A percentile compares a stretch with the other conserved stretches of the same genome.
Conservation (phyloP, 371 early-diverging fungal species). For the Gilbertella persicaria region DNA sequence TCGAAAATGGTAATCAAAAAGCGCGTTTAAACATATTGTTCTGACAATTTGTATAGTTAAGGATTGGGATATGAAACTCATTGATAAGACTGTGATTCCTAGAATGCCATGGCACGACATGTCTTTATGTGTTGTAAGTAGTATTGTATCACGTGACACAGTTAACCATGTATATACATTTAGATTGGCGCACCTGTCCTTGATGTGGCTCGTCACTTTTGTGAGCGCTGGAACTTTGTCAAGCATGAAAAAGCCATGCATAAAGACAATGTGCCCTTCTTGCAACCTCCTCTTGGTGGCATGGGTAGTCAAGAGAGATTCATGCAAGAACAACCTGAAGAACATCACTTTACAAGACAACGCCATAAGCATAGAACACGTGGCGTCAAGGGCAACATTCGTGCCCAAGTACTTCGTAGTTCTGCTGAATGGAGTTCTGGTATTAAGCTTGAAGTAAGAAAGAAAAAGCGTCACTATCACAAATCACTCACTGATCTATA, state of each 20-base stretch:
- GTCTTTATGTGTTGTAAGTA: slow-evolving; percentile 66
- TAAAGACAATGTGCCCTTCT: slow-evolving; percentile 37
- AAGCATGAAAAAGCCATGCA: slow-evolving; percentile 56
- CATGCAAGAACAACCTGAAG: slow-evolving; percentile 21
- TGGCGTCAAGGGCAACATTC: slow-evolving; percentile 51
- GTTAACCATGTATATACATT: slow-evolving; percentile 1
- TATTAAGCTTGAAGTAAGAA: slow-evolving; percentile 51
- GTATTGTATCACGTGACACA: slow-evolving; percentile 3
- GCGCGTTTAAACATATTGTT: neutral
- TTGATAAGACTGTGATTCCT: slow-evolving; percentile 67
- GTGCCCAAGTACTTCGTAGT: slow-evolving; percentile 72
- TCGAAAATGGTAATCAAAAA: slow-evolving; percentile 63
- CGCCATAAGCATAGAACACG: slow-evolving; percentile 40
- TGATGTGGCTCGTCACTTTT: slow-evolving; percentile 89
- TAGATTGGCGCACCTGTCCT: slow-evolving; percentile 75
- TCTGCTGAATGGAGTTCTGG: slow-evolving; percentile 71
- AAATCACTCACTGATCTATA: neutral
- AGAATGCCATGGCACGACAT: slow-evolving; percentile 98
- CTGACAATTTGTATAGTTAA: slow-evolving; percentile 57
- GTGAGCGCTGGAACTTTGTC: slow-evolving; percentile 92
- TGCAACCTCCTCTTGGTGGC: slow-evolving; percentile 53
- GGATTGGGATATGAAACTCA: slow-evolving; percentile 59
- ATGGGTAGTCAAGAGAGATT: slow-evolving; percentile 32
- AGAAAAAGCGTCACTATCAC: neutral
- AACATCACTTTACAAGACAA: slow-evolving; percentile 14